phyloP scores from a whole-genome alignment of 257 asterid genomes.

The Rehmannia glutinosa region DNA sequence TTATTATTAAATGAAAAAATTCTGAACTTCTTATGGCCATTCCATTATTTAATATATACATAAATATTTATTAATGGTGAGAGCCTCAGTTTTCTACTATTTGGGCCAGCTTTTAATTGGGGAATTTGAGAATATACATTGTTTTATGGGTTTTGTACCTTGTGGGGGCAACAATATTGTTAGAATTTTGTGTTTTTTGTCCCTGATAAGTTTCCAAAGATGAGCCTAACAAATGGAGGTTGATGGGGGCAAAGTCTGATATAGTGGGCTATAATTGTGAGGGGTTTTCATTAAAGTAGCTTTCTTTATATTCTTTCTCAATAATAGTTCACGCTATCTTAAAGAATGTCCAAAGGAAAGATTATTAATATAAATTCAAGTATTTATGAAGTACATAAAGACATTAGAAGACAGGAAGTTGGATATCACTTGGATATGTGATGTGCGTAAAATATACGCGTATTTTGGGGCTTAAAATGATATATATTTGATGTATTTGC shows the following conservation, averaged over 20 bases:
- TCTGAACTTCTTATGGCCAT: conserved; percentile 22
- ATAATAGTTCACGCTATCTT: conserved; percentile 19
- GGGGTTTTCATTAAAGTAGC: conserved; percentile 24
- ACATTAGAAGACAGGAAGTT: conserved; percentile 1
- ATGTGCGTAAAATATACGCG: no score
- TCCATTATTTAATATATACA: neutral
- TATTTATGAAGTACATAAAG: conserved; percentile 5
- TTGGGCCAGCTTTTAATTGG: conserved; percentile 22
- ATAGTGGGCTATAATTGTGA: conserved; percentile 4
- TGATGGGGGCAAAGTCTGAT: conserved; percentile 16
- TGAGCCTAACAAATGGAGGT: conserved; percentile 14
- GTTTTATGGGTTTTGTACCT: conserved; percentile 6
- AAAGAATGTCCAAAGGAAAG: conserved; percentile 16
- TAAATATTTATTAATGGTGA: conserved; percentile 13
- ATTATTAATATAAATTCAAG: neutral
- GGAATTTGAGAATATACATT: neutral
- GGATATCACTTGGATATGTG: neutral
- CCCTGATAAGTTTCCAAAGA: conserved; percentile 1
- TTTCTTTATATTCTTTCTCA: conserved; percentile 35
- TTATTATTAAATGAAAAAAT: neutral
- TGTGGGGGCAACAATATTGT: conserved; percentile 26
- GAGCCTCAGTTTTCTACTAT: conserved; percentile 20
- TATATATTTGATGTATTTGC: no score
- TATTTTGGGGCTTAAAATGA: no score
- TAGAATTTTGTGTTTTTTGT: no score